phyloP scores from a whole-genome alignment of 2,329 filamentous ascomycete genomes.

The Dactylellina drechsleri region DNA sequence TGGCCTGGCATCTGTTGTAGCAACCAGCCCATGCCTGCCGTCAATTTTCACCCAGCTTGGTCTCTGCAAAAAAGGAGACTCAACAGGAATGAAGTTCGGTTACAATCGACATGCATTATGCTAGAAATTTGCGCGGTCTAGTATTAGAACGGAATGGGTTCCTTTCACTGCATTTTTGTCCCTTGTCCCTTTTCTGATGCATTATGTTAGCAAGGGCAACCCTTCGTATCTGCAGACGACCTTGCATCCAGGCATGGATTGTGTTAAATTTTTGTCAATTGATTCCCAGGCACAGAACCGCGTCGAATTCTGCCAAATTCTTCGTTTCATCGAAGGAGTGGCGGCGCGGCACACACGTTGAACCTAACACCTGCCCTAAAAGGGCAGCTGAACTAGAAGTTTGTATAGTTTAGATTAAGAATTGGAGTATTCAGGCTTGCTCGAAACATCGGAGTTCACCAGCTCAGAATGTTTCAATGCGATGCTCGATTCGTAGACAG shows the following conservation, averaged over 20 bases:
- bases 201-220: conserved; percentile 4
- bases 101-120: conserved; percentile 5
- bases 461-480: no score
- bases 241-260: conserved; percentile 4
- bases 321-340: no score
- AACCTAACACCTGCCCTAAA: no score
- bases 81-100: conserved; percentile 11
- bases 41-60: background rate
- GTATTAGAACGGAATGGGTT: conserved; percentile 14
- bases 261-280: background rate
- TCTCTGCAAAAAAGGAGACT: background rate
- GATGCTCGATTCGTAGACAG: no score
- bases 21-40: background rate
- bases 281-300: no score
- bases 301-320: no score
- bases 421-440: no score
- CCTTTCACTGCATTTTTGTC: conserved; percentile 16
- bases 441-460: no score
- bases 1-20: conserved; percentile 1
- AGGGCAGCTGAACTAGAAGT: no score
- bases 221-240: conserved; percentile 21
- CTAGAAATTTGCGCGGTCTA: background rate
- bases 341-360: no score
- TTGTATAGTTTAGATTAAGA: no score
- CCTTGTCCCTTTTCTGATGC: background rate